These are phyloP conservation scores for Sclerospora graminicola DNA, from an alignment of 352 stramenopile species.

Conservation along the genomic window DNA sequence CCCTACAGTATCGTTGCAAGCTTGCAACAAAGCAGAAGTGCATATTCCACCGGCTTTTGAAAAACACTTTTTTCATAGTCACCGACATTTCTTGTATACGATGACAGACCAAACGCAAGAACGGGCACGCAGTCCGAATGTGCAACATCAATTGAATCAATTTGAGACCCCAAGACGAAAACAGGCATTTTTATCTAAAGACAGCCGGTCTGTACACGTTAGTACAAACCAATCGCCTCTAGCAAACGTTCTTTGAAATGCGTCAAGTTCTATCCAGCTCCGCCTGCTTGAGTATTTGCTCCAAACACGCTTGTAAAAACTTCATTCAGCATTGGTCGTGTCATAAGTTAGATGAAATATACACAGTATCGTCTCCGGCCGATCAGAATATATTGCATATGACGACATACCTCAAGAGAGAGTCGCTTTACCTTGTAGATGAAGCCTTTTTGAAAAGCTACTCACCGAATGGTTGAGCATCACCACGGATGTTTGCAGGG, in stretches of 20 bases:
- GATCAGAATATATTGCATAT: conserved; percentile 30
- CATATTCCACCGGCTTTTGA: too few species aligned
- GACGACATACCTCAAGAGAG: conserved; percentile 33
- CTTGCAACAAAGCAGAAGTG: too few species aligned
- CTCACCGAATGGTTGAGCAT: conserved; percentile 14
- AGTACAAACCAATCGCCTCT: conserved; percentile 27
- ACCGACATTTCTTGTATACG: too few species aligned
- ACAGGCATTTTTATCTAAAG: conserved; percentile 44
- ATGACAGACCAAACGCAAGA: too few species aligned
- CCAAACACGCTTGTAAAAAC: conserved; percentile 56
- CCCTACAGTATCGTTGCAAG: too few species aligned
- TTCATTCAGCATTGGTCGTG: conserved; percentile 57
- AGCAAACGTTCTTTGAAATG: conserved; percentile 42
- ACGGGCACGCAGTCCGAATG: too few species aligned
- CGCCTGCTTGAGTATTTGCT: conserved; percentile 30
- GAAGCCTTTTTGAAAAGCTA: conserved; percentile 27
- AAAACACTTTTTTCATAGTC: too few species aligned
- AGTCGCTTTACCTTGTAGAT: conserved; percentile 35
- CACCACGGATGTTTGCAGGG: conserved; percentile 61
- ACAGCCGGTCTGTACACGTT: conserved; percentile 36
- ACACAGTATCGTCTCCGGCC: conserved; percentile 40
- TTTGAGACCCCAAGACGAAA: conserved; percentile 28
- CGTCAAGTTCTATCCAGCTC: conserved; percentile 39
- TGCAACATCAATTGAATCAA: conserved; percentile 78
- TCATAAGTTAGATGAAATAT: conserved; percentile 62